Base-by-base conservation (phyloP, 352 stramenopile species). In the Phytophthora pini region DNA sequence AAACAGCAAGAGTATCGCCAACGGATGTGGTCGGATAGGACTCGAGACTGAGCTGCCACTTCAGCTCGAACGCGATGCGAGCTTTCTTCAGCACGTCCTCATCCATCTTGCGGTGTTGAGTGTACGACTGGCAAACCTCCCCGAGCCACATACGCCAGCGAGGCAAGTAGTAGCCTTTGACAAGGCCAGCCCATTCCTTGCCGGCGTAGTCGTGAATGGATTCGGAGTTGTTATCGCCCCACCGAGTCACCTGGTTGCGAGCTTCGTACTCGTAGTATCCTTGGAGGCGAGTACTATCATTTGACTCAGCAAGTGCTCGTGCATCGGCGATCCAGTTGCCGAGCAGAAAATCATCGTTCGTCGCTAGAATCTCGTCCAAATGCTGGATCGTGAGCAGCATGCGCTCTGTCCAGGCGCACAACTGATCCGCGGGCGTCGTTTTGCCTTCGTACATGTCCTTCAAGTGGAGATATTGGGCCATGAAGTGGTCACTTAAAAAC, bases 231-330 rank as follows among this genome's bases (percentile, higher is more conserved):
- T 89, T 62, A 57, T 93, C 84, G 6, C 84, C 84, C 84, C 84
- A 93, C 5, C 84, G 82, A 4, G 84, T 93, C 24, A 93, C 72
- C 52, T 91, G 82, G 55, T 93, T 93, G 40, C 84, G 82, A 9
- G 84, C 84, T 76, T 93, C 84, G 53, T 90, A 93, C 56, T 93
- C 84, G 58, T 88, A 88, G 62, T 91, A 93, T 29, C 74, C 59
- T 44, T 77, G 68, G 9, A 91, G 59, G 2, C 70, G 54, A 3
- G 54, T 56, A 40, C 27, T 46, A 15, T 17, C 31, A 41, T 76
- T 68, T 31, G 65, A 43, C 9, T 48, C 66, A 27, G 61, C 80
- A 17, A 93, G 68, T 3, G 63, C 65, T 6, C 80, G 68, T 5
- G 84, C 84, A 61, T 93, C 82, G 3, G 53, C 68, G 39, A 91